Conservation (phyloP, 805 yeast genomes). For the Teunomyces gatunensis region DNA sequence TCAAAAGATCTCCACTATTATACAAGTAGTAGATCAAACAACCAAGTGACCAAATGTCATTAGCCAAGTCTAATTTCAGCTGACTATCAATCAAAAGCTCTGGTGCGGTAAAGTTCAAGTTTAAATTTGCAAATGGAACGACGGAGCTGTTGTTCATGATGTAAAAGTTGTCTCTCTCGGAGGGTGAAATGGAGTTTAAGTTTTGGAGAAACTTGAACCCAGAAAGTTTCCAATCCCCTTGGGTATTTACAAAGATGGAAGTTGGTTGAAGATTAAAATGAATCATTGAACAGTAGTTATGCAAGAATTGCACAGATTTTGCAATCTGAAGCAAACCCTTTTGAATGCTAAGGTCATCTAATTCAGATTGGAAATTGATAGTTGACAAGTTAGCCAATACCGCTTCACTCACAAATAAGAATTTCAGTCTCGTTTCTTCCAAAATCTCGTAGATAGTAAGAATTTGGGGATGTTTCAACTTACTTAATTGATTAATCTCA, state of each 20-base stretch:
- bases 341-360: slow-evolving; percentile 71
- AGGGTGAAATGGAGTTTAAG: slow-evolving; percentile 47
- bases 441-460: slow-evolving; percentile 82
- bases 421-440: slow-evolving; percentile 77
- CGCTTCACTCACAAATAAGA: slow-evolving; percentile 82
- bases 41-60: slow-evolving; percentile 86
- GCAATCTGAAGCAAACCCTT: slow-evolving; percentile 80
- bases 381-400: slow-evolving; percentile 56
- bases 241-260: slow-evolving; percentile 71
- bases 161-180: slow-evolving; percentile 54
- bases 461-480: slow-evolving; percentile 86
- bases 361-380: slow-evolving; percentile 20
- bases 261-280: slow-evolving; percentile 79
- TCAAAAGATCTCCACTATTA: slow-evolving; percentile 46
- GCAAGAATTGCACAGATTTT: slow-evolving; percentile 79
- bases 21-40: slow-evolving; percentile 71
- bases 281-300: slow-evolving; percentile 67
- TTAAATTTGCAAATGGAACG: slow-evolving; percentile 73
- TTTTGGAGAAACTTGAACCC: slow-evolving; percentile 59
- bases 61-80: slow-evolving; percentile 51
- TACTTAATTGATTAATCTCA: slow-evolving; percentile 72
- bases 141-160: slow-evolving; percentile 73
- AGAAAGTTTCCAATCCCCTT: slow-evolving; percentile 90
- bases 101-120: slow-evolving; percentile 79
- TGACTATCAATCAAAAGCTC: slow-evolving; percentile 65